These are phyloP conservation scores for Tetrahymena borealis DNA, from an alignment of 73 alveolate species.

Conservation along the genomic window DNA sequence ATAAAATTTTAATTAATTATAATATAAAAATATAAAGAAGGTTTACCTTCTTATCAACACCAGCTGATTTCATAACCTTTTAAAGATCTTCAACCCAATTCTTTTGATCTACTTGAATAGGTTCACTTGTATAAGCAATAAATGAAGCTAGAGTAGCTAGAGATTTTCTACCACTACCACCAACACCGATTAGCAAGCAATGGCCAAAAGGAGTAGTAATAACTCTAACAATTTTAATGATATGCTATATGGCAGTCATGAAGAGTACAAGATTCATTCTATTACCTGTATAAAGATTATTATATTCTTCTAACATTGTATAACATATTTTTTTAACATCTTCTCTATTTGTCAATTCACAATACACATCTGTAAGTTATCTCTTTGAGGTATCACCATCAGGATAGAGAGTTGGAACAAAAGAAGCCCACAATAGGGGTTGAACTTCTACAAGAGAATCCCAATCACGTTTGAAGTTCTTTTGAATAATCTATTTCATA, in stretches of 20 bases:
- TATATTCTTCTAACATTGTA: slow-evolving; percentile 50
- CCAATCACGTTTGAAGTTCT: slow-evolving; percentile 59
- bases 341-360: slow-evolving; percentile 29
- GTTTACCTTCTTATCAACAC: slow-evolving; percentile 65
- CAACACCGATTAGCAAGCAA: slow-evolving; percentile 69
- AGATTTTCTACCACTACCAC: slow-evolving; percentile 69
- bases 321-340: slow-evolving; percentile 32
- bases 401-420: slow-evolving; percentile 54
- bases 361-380: slow-evolving; percentile 9
- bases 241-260: slow-evolving; percentile 64
- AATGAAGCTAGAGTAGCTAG: slow-evolving; percentile 53
- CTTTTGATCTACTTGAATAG: slow-evolving; percentile 50
- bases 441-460: slow-evolving; percentile 44
- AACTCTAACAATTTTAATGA: slow-evolving; percentile 61
- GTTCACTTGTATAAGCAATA: slow-evolving; percentile 49
- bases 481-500: slow-evolving; percentile 55
- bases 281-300: slow-evolving; percentile 44
- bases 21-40: slow-evolving; percentile 54
- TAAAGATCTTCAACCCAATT: slow-evolving; percentile 65
- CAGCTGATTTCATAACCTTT: slow-evolving; percentile 51
- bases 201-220: slow-evolving; percentile 66
- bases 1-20: not conserved
- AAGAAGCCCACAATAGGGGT: slow-evolving; percentile 58
- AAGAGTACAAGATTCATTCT: slow-evolving; percentile 59
- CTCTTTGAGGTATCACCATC: slow-evolving; percentile 48